Conservation (phyloP, 1,284 basidiomycete genomes). For the Ceraceosorus bombacis region DNA sequence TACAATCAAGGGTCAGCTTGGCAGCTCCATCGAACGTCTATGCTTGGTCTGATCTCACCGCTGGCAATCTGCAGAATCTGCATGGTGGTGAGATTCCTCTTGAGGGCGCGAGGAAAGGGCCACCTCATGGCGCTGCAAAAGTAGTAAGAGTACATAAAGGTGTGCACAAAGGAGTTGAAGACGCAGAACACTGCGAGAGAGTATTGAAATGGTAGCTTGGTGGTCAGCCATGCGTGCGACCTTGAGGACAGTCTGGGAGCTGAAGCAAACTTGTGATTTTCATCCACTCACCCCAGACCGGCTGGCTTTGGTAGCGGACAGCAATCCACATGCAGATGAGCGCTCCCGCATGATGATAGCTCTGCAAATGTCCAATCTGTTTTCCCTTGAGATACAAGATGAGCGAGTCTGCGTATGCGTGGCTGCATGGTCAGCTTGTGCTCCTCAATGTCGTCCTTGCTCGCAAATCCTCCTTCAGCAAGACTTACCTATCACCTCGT, state of each 20-base stretch:
- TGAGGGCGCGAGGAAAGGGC: constrained; percentile 36
- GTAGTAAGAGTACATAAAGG: constrained; percentile 37
- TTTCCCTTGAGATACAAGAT: constrained; percentile 49
- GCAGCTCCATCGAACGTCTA: constrained; percentile 3
- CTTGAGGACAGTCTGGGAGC: not conserved
- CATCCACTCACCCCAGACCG: constrained; percentile 33
- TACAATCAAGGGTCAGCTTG: not conserved
- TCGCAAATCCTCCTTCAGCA: not conserved
- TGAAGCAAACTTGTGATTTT: not conserved
- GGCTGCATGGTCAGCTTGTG: not conserved
- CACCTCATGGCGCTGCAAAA: constrained; percentile 31
- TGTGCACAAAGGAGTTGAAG: constrained; percentile 43
- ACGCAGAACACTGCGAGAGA: constrained; percentile 27
- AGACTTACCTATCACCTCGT: constrained; percentile 22
- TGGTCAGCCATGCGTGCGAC: not conserved
- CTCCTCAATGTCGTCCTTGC: constrained; percentile 2
- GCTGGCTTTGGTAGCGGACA: constrained; percentile 36
- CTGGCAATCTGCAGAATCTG: constrained; percentile 40
- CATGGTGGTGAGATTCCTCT: constrained; percentile 39
- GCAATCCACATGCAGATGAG: constrained; percentile 49
- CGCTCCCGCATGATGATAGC: constrained; percentile 44
- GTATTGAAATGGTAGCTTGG: not conserved
- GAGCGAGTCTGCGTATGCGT: constrained; percentile 33
- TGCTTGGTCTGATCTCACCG: constrained; percentile 5
- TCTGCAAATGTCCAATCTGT: constrained; percentile 42